Conservation (phyloP, 805 yeast species). For the Teunomyces lycoperdinae region DNA sequence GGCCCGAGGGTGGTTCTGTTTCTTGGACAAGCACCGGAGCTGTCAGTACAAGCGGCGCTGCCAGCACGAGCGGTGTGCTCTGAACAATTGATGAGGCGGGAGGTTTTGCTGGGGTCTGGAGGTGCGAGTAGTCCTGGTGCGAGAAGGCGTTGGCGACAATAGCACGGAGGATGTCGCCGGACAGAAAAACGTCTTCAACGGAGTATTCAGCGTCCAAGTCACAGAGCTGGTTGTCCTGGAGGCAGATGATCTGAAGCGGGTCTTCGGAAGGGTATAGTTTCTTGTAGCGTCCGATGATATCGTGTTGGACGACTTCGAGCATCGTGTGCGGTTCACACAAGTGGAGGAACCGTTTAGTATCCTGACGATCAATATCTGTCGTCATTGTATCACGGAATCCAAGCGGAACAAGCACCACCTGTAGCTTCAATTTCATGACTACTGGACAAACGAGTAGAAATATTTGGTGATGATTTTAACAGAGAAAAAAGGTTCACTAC, state of each 20-base stretch:
- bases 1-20: conserved; percentile 9
- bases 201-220: conserved; percentile 78
- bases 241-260: conserved; percentile 50
- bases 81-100: conserved; percentile 1
- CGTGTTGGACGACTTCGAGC: conserved; percentile 49
- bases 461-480: neutral
- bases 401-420: conserved; percentile 33
- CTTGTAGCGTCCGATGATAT: conserved; percentile 52
- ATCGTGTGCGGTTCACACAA: conserved; percentile 50
- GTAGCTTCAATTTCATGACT: conserved; percentile 26
- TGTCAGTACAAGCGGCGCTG: conserved; percentile 14
- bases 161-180: conserved; percentile 34
- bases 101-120: neutral
- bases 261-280: conserved; percentile 66
- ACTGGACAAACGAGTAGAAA: neutral
- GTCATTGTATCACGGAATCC: conserved; percentile 18
- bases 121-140: neutral
- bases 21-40: conserved; percentile 20
- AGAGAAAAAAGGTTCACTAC: too few species aligned
- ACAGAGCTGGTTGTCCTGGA: conserved; percentile 67
- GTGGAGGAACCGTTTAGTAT: conserved; percentile 54
- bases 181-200: conserved; percentile 60
- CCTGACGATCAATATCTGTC: conserved; percentile 16
- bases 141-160: conserved; percentile 27
- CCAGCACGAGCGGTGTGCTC: conserved; percentile 12